A percentile compares a stretch with the other conserved stretches of the same genome.
phyloP scores from a whole-genome alignment of 768 basidiomycete species.

The Clavulina sp. region DNA sequence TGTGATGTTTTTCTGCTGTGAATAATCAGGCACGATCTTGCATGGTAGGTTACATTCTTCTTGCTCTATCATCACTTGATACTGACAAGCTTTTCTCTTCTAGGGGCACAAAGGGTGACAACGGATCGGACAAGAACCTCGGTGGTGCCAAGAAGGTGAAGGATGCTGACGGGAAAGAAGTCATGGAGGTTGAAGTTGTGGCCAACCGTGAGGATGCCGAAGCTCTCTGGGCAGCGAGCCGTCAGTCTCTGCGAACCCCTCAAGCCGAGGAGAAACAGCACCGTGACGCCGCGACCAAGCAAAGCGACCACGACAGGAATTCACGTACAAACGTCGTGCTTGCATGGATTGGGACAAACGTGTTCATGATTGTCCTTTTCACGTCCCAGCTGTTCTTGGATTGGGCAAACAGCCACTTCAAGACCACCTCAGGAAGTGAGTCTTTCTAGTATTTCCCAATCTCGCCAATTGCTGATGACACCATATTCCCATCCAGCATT shows the following conservation, averaged over 20 bases:
- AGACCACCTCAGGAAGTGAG: conserved; percentile 15
- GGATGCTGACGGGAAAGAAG: conserved; percentile 65
- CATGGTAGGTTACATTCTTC: conserved; percentile 7
- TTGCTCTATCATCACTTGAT: not conserved
- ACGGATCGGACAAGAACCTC: conserved; percentile 71
- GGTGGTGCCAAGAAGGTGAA: conserved; percentile 83
- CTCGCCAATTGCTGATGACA: not conserved
- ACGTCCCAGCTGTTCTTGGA: conserved; percentile 14
- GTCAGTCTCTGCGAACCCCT: conserved; percentile 46
- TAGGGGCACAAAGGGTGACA: conserved; percentile 82
- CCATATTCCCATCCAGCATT: conserved; percentile 18
- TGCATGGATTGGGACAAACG: conserved; percentile 71
- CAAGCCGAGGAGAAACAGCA: conserved; percentile 62
- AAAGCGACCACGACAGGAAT: conserved; percentile 71
- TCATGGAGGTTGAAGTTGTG: conserved; percentile 73
- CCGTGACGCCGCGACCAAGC: conserved; percentile 75
- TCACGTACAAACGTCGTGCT: conserved; percentile 74
- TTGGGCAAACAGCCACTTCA: conserved; percentile 48
- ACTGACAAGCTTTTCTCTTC: conserved; percentile 15
- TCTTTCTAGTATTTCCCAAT: not conserved
- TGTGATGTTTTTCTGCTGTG: conserved; percentile 19
- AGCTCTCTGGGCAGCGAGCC: conserved; percentile 66
- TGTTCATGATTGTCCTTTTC: conserved; percentile 22
- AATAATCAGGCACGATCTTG: conserved; percentile 8
- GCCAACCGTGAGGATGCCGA: conserved; percentile 77